Base-by-base conservation (phyloP, 805 yeast species). In the Lipomyces kockii region DNA sequence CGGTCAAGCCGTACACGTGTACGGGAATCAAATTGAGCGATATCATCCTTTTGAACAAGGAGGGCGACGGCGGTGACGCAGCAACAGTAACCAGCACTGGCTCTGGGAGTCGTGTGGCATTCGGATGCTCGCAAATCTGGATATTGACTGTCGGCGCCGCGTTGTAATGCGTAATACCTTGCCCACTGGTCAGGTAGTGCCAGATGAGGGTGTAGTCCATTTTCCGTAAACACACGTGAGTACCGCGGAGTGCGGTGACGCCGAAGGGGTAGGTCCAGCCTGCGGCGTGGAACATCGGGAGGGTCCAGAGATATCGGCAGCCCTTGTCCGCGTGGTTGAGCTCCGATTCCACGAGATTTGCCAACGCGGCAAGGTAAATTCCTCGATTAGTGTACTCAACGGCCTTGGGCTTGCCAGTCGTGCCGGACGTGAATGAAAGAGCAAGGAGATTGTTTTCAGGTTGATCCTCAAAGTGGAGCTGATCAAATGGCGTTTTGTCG, bases 81-180 rank as follows among this genome's bases (percentile, higher is more conserved):
- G 80, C 80, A 8, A 78, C 80, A 20, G 76, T 75, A 52, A 78
- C 80, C 34, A 73, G 63, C 7, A 77, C 78, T 17, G 65, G 68
- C 34, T 72, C 69, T 11, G 73, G 65, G 8, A 77, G 70, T n/a
- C 66, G 68, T 35, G 57, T 57, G 20, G 80, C 80, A 55, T 70
- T 65, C 22, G 76, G 72, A 61, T 74, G 71, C 67, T 74, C 76
- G 58, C 77, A 72, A 9, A 78, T 64, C 75, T 77, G 75, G 43
- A 74, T 71, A 63, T 77, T 78, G 65, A 78, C 80, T 5, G 80
- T 78, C n/a, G 80, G 80, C 0, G 80, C 80, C 14, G 80, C 80
- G 62, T 74, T 72, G 70, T 72, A 76, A 61, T 78, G 80, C 17
- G 79, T 77, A 64, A 78, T 62, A 39, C 68, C 64, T 52, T 72